Conservation (phyloP, 768 basidiomycete genomes). For the Hygrocybe punicea region DNA sequence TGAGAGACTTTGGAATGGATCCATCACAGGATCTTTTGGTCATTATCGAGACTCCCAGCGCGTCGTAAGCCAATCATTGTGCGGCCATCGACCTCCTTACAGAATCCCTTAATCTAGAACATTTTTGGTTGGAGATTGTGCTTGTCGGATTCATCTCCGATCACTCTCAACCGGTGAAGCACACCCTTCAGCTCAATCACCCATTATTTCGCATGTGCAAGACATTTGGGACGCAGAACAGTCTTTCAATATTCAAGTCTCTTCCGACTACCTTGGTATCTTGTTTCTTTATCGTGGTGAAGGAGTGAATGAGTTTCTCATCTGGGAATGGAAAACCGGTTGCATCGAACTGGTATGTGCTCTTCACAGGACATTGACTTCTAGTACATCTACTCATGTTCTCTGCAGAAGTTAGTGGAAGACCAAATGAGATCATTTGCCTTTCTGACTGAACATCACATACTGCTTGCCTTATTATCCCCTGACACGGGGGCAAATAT, state of each 20-base stretch:
- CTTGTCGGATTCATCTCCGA: conserved; percentile 1
- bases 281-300: neutral
- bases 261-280: conserved; percentile 1
- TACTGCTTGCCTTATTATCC: conserved; percentile 35
- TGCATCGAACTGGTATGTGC: neutral
- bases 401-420: conserved; percentile 18
- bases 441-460: conserved; percentile 40
- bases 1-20: conserved; percentile 7
- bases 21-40: conserved; percentile 6
- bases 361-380: neutral
- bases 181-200: neutral
- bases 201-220: neutral
- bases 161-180: neutral
- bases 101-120: neutral
- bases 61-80: neutral
- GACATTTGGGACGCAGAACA: neutral
- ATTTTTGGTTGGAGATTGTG: neutral
- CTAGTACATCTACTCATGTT: neutral
- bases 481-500: conserved; percentile 23
- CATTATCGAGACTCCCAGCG: neutral
- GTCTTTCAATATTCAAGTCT: neutral
- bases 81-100: neutral
- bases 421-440: conserved; percentile 39
- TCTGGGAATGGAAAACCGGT: conserved; percentile 5
- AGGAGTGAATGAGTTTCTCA: neutral